Evolutionary conservation across 805 yeast genomes (phyloP).

Genomic region (Zygoascus bituminiphila): DNA sequence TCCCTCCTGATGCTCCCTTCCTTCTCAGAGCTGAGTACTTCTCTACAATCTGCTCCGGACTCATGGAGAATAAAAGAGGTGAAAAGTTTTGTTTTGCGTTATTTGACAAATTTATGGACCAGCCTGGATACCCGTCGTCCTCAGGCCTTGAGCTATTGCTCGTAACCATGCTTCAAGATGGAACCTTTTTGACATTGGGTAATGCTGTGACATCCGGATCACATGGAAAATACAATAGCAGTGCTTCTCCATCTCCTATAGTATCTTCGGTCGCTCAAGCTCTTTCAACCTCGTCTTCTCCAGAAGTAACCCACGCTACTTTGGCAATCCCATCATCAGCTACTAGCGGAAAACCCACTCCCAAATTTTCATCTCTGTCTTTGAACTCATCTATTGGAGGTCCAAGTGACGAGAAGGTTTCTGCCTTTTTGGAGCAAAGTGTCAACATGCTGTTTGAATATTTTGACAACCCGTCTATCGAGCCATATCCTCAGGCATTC

Average conservation of each 20-base stretch:
- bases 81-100: slow-evolving; percentile 16
- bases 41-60: slow-evolving; percentile 19
- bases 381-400: slow-evolving; percentile 10
- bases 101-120: slow-evolving; percentile 15
- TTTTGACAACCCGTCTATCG: slow-evolving; percentile 13
- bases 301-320: slow-evolving; percentile 3
- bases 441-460: slow-evolving; percentile 11
- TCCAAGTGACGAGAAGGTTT: slow-evolving; percentile 5
- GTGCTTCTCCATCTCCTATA: neutral
- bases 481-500: slow-evolving; percentile 14
- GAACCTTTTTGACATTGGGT: slow-evolving; percentile 13
- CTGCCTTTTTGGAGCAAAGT: slow-evolving; percentile 10
- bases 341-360: neutral
- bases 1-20: slow-evolving; percentile 21
- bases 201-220: neutral
- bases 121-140: slow-evolving; percentile 9
- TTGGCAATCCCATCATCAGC: slow-evolving; percentile 9
- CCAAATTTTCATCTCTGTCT: slow-evolving; percentile 13
- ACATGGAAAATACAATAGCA: neutral
- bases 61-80: slow-evolving; percentile 17
- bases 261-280: neutral
- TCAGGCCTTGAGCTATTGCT: slow-evolving; percentile 13
- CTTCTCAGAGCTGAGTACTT: slow-evolving; percentile 22
- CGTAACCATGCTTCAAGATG: slow-evolving; percentile 16
- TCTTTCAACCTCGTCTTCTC: neutral